These are phyloP conservation scores for Leccinum barrowsii DNA, from an alignment of 768 basidiomycete species.

Conservation along the genomic window DNA sequence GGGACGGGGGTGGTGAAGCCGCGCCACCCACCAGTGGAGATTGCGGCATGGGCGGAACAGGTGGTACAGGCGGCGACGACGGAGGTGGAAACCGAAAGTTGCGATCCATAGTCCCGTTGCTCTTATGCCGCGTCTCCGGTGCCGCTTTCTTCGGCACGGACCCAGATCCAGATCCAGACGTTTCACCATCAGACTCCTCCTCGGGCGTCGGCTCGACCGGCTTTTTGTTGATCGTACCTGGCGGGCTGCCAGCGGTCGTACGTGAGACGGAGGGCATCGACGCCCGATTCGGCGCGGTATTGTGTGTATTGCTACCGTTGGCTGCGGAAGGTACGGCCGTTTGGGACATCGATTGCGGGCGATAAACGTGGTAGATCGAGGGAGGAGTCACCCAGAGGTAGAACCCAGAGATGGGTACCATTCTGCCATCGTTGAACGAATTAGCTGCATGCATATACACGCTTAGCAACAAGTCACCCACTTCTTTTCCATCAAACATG, in stretches of 20 bases:
- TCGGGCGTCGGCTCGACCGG: constrained; percentile 54
- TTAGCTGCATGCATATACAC: neutral
- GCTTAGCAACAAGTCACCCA: constrained; percentile 34
- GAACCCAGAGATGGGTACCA: constrained; percentile 81
- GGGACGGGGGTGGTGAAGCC: too few species aligned
- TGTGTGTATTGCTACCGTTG: constrained; percentile 27
- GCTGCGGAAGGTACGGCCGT: constrained; percentile 45
- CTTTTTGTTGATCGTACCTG: constrained; percentile 29
- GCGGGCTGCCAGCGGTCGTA: constrained; percentile 38
- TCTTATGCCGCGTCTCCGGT: constrained; percentile 35
- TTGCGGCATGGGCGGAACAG: constrained; percentile 2
- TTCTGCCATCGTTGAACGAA: constrained; percentile 41
- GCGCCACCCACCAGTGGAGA: neutral
- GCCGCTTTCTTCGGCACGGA: constrained; percentile 21
- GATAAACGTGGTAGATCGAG: constrained; percentile 36
- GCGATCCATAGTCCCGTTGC: constrained; percentile 74
- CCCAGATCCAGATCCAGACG: neutral
- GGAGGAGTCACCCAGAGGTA: constrained; percentile 72
- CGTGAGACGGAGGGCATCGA: constrained; percentile 65
- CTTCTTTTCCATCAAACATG: constrained; percentile 84
- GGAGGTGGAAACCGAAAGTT: constrained; percentile 65
- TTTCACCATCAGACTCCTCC: constrained; percentile 37
- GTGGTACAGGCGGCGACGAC: constrained; percentile 5
- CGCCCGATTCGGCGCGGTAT: constrained; percentile 48
- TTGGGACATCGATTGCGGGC: constrained; percentile 79